Conservation (phyloP, 805 yeast species). For the Lipomyces sp. region DNA sequence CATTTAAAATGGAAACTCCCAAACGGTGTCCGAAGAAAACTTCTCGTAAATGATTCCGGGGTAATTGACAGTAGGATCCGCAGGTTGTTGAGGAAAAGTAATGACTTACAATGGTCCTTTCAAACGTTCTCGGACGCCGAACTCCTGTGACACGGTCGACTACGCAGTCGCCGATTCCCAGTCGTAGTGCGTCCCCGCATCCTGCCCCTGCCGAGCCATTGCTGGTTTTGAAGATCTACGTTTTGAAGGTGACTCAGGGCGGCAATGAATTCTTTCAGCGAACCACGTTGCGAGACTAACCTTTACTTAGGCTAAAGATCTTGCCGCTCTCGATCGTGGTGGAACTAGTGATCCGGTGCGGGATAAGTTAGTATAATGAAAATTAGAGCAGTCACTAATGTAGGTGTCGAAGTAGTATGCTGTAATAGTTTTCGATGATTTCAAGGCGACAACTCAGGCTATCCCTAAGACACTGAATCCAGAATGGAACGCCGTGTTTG, state of each 20-base stretch:
- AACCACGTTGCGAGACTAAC: background rate
- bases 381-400: background rate
- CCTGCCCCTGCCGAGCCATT: constrained; percentile 16
- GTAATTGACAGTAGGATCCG: no score
- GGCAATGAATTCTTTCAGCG: no score
- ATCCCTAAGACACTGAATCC: constrained; percentile 72
- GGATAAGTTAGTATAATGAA: background rate
- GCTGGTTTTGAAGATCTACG: constrained; percentile 18
- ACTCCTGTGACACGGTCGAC: background rate
- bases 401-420: constrained; percentile 33
- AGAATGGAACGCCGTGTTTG: constrained; percentile 71
- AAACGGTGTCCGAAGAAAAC: no score
- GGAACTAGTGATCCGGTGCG: constrained; percentile 37
- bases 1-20: no score
- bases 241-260: constrained; percentile 17
- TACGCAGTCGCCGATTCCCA: background rate
- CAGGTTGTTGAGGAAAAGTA: background rate
- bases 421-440: constrained; percentile 41
- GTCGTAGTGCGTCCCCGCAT: constrained; percentile 15
- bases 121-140: background rate
- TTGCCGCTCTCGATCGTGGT: constrained; percentile 31
- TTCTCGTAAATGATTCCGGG: no score
- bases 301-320: constrained; percentile 27
- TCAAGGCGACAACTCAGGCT: constrained; percentile 54
- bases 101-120: background rate